Evolutionary conservation across 2,329 filamentous ascomycete species (phyloP), one percentile per base, ranked within the genome.

Genomic region (Aspergillus aculeatus): DNA sequence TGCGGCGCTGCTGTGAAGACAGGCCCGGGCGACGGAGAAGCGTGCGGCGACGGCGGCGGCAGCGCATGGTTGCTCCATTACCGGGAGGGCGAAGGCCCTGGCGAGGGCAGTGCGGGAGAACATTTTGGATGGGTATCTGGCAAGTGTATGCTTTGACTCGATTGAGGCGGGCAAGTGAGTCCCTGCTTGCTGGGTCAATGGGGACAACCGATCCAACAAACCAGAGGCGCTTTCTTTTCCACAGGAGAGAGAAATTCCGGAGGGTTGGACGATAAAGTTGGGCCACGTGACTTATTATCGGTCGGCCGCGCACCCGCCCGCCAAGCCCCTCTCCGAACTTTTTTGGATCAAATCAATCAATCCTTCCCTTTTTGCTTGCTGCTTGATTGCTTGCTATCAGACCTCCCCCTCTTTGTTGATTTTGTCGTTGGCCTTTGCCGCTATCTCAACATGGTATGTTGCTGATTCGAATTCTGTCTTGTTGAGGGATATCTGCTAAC

Each of bases 1-100:
- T 55, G 71, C 70, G 68, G 78, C 38, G 14, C 12, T 19, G 38
- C 38, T 74, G 64, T 79, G 77, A 32, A 81, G 73, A 62, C 71
- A 74, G 67, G 76, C 76, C 68, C 77, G 76, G 69, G 62, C 65
- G 69, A 55, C 61, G 67, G 57, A 31, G 49, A 44, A 53, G 32
- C 58, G 60, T 7, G 7, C 26, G 26, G 24, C 24, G 6, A 26
- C 7, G 24, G 24, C 24, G 24, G 26, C 26, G 26, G 26, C 26
- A 7, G 60, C 24, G 44, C 51, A 52, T 49, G 64, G 64, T 62
- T 64, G 64, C 63, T 64, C 72, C 65, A 62, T 69, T 21, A 61
- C 69, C 23, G 61, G 71, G 63, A 68, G 66, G 61, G 66, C 67
- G 62, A 65, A 69, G 50, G 62, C 69, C 66, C 66, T 68, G 58